These are phyloP conservation scores for Manihot esculenta DNA, from an alignment of 441 rosid species.

Conservation along the genomic window DNA sequence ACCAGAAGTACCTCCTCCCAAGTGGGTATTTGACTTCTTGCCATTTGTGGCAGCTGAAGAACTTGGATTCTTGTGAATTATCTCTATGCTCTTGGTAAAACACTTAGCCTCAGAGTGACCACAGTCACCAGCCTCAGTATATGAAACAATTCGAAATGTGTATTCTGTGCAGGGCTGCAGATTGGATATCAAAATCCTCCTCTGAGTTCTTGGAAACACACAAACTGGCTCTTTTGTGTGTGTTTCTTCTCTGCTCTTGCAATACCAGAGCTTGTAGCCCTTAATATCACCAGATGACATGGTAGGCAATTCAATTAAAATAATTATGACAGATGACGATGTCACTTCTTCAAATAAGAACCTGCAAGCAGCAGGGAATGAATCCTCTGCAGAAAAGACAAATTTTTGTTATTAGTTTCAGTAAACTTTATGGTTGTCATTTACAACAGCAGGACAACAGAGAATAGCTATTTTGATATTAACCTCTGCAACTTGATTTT, in stretches of 20 bases:
- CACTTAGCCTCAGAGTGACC: constrained; percentile 91
- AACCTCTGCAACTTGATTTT: constrained; percentile 52
- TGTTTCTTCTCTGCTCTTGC: constrained; percentile 64
- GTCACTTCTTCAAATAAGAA: constrained; percentile 84
- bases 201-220: constrained; percentile 65
- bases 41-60: constrained; percentile 28
- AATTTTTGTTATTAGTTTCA: constrained; percentile 18
- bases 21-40: constrained; percentile 37
- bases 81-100: constrained; percentile 84
- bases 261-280: constrained; percentile 94
- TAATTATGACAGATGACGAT: constrained; percentile 59
- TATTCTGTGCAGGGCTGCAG: constrained; percentile 87
- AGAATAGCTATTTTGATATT: constrained; percentile 11
- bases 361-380: constrained; percentile 89
- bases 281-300: constrained; percentile 43
- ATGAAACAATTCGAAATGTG: constrained; percentile 73
- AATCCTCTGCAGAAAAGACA: constrained; percentile 51
- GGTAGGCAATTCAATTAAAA: constrained; percentile 62
- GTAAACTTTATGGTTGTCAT: constrained; percentile 14
- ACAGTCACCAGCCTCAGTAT: constrained; percentile 56
- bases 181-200: constrained; percentile 78
- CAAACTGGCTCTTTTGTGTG: constrained; percentile 55
- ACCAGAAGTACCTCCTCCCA: constrained; percentile 45
- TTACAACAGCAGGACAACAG: constrained; percentile 6
- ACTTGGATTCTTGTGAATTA: constrained; percentile 45